phyloP scores from a whole-genome alignment of 805 yeast species.

The Monosporozyma servazzii region DNA sequence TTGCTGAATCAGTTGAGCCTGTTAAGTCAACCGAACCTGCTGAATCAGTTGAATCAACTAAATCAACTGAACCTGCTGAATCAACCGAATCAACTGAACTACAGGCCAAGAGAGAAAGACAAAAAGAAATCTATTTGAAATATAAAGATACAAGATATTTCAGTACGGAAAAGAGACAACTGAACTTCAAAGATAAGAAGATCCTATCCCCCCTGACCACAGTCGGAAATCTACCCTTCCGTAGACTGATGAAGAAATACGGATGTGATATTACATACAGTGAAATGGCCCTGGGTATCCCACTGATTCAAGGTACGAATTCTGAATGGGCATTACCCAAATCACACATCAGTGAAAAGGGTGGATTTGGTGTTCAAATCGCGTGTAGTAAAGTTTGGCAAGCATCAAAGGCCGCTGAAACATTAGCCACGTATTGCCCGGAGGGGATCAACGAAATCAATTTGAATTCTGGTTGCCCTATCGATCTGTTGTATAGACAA shows the following conservation, averaged over 20 bases:
- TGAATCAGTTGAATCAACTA: slow-evolving; percentile 24
- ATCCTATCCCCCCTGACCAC: slow-evolving; percentile 94
- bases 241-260: slow-evolving; percentile 79
- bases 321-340: slow-evolving; percentile 97
- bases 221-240: slow-evolving; percentile 92
- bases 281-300: slow-evolving; percentile 88
- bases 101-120: slow-evolving; percentile 28
- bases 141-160: slow-evolving; percentile 72
- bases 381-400: slow-evolving; percentile 92
- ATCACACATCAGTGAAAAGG: slow-evolving; percentile 72
- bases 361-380: slow-evolving; percentile 88
- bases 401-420: slow-evolving; percentile 87
- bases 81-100: slow-evolving; percentile 20
- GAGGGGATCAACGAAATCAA: slow-evolving; percentile 70
- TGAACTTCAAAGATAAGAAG: slow-evolving; percentile 64
- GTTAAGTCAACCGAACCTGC: slow-evolving; percentile 30
- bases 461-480: slow-evolving; percentile 95
- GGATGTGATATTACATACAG: slow-evolving; percentile 92
- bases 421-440: slow-evolving; percentile 36
- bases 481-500: slow-evolving; percentile 82
- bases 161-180: slow-evolving; percentile 69
- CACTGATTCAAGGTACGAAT: slow-evolving; percentile 80
- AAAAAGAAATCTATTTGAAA: slow-evolving; percentile 23
- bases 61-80: slow-evolving; percentile 23
- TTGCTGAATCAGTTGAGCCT: too few species aligned